These are phyloP conservation scores for Arthroderma uncinatum DNA, from an alignment of 2,329 filamentous ascomycete species.

Conservation along the genomic window DNA sequence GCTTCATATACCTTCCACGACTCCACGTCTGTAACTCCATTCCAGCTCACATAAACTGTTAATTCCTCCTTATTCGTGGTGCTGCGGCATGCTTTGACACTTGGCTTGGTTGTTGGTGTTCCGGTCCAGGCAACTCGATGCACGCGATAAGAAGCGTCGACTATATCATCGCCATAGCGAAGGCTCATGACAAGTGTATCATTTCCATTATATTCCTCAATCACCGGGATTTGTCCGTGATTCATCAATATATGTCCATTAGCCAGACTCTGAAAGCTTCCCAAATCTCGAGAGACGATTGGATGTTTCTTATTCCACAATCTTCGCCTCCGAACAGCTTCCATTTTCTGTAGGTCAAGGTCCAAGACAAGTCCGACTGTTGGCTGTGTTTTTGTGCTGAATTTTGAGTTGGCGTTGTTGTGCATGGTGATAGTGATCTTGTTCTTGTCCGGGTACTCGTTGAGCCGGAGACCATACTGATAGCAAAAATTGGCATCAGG, in stretches of 20 bases:
- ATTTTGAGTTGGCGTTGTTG: slow-evolving; percentile 10
- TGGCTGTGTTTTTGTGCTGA: neutral
- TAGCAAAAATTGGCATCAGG: slow-evolving; percentile 11
- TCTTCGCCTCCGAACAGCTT: slow-evolving; percentile 1
- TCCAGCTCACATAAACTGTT: slow-evolving; percentile 14
- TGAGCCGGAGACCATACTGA: slow-evolving; percentile 9
- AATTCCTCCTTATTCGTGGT: neutral
- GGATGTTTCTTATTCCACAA: slow-evolving; percentile 5
- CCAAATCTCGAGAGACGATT: slow-evolving; percentile 4
- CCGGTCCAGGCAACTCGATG: slow-evolving; percentile 7
- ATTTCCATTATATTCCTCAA: slow-evolving; percentile 11
- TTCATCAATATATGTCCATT: slow-evolving; percentile 8
- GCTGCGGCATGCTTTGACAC: slow-evolving; percentile 8
- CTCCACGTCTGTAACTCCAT: slow-evolving; percentile 11
- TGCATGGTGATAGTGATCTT: slow-evolving; percentile 5
- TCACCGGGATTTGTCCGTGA: slow-evolving; percentile 9
- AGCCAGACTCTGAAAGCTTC: slow-evolving; percentile 9
- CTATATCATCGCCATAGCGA: slow-evolving; percentile 5
- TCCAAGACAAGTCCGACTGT: slow-evolving; percentile 12
- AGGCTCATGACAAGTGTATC: slow-evolving; percentile 9
- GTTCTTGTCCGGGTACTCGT: neutral
- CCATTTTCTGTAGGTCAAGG: slow-evolving; percentile 7
- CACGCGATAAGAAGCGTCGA: slow-evolving; percentile 3
- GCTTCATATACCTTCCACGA: slow-evolving; percentile 10
- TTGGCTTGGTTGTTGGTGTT: slow-evolving; percentile 7